These are phyloP conservation scores for Pogostemon cablin DNA, from an alignment of 257 asterid genomes.

Conservation along the genomic window DNA sequence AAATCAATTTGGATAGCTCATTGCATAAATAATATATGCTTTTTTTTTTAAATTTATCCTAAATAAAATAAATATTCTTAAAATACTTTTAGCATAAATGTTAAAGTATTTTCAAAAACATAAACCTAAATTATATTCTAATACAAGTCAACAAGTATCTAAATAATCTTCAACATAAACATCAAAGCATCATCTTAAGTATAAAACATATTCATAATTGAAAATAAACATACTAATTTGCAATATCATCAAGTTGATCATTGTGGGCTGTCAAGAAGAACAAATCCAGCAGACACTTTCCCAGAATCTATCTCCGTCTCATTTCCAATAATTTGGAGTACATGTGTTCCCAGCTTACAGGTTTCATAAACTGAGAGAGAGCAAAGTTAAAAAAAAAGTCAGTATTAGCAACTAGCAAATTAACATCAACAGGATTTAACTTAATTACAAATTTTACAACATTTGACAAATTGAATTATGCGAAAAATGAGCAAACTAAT, in stretches of 20 bases:
- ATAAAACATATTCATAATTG: too few relatives aligned
- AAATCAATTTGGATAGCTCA: too few relatives aligned
- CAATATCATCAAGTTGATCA: conserved; percentile 5
- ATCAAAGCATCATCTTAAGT: too few relatives aligned
- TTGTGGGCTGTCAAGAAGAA: conserved; percentile 92
- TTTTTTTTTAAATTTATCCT: too few relatives aligned
- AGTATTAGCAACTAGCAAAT: conserved; percentile 15
- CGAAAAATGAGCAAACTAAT: not conserved
- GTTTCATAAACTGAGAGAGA: conserved; percentile 76
- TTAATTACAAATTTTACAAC: conserved; percentile 4
- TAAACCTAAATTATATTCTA: too few relatives aligned
- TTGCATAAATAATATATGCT: too few relatives aligned
- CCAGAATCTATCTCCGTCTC: conserved; percentile 93
- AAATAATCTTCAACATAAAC: too few relatives aligned
- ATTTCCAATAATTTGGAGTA: conserved; percentile 79
- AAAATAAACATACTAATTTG: too few relatives aligned
- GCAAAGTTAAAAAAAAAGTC: not conserved
- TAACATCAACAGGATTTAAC: not conserved
- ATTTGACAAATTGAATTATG: not conserved
- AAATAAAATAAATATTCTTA: too few relatives aligned
- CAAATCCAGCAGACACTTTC: conserved; percentile 80
- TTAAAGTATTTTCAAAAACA: too few relatives aligned
- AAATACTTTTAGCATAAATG: too few relatives aligned
- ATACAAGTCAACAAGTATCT: too few relatives aligned
- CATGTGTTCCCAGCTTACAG: conserved; percentile 94